Base-by-base conservation (phyloP, 805 yeast species). In the Lachancea lanzarotensis region DNA sequence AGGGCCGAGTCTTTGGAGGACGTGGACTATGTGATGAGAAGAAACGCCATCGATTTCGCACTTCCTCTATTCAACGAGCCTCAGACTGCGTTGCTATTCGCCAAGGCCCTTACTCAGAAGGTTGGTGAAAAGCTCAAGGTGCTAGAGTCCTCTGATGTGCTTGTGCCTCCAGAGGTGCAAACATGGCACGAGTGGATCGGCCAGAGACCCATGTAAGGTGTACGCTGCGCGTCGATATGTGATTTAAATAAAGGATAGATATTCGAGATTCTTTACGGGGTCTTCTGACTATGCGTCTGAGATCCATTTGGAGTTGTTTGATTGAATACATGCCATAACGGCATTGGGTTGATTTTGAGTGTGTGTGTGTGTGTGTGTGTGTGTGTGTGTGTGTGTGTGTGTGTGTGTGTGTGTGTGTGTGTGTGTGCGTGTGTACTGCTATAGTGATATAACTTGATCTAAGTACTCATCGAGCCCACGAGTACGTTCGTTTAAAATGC, bases 131-230 rank as follows among this genome's bases (percentile, higher is more conserved):
- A 71, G 54, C 42, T 65, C 18, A 48, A 56, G 29, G 74, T 75
- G 58, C 67, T 79, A 42, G 67, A 70, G n/a, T 77, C 78, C 43
- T 67, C 64, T 36, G 66, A 67, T 43, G 79, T 81, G 45, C 68
- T 65, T 25, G 77, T 91, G 54, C 98, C 98, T 45, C 59, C 69
- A 17, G 98, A 93, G 71, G 98, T 89, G 43, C 75, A 73, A 62
- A 79, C 97, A 69, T 93, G 99, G 99, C 87, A 95, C 70, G 97
- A 91, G 66, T 93, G 84, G 61, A 79, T 93, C 60, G 96, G 95
- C 47, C 95, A 95, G 43, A 90, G 87, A 74, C 93, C 95, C 43
- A 90, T 88, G 35, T 68, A 55, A 51, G 31, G 35, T 32, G 6
- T 29, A 13, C 31, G 15, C 13, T 22, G 25, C 25, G 33, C 5